Base-by-base conservation (phyloP, 768 basidiomycete species). In the Leccinum olivaceopallidum region DNA sequence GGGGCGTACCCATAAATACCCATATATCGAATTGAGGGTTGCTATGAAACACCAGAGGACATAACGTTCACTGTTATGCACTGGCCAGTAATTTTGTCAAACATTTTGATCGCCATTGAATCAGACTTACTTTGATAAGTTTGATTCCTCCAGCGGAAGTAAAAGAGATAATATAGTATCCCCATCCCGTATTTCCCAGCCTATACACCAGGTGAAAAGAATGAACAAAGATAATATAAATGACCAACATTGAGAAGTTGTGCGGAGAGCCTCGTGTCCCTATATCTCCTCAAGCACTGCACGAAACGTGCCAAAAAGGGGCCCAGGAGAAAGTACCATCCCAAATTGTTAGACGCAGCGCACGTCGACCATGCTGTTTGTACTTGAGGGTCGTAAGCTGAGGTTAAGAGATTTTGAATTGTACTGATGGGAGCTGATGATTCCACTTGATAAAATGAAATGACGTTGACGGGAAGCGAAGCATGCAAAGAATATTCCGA, bases 271-370 rank as follows among this genome's bases (percentile, higher is more conserved):
- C 78, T 78, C 2, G 93, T 92, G 69, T 98, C 97, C 51, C 75
- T 76, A 70, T 89, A 98, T 77, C 96, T 94, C 63, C 88, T 88
- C 55, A 97, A 64, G 70, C 90, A 92, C 74, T 99, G 97, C 14
- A 91, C 79, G 47, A 94, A 70, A 75, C 97, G 95, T 36, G 85
- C 79, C 2, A 90, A 56, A 20, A 92, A 81, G 0, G 97, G 95
- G 6, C 83, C 81, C 6, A 93, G 76, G 4, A 84, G 60, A 62
- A 86, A 88, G 2, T 85, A 80, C 16, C 81, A 69, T 2, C 80
- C 82, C 93, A 93, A 95, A 20, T 80, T 76, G 5, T 63, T 77
- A 3, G 75, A 60, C 5, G 74, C 67, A 10, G 81, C 78, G 52
- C 80, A 79, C 18, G 69, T 65, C n/a, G 54, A 52, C 81, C 82